Evolutionary conservation across 2,329 filamentous ascomycete genomes (phyloP), one percentile per base, ranked within the genome.

Genomic region (Cercospora sp.): DNA sequence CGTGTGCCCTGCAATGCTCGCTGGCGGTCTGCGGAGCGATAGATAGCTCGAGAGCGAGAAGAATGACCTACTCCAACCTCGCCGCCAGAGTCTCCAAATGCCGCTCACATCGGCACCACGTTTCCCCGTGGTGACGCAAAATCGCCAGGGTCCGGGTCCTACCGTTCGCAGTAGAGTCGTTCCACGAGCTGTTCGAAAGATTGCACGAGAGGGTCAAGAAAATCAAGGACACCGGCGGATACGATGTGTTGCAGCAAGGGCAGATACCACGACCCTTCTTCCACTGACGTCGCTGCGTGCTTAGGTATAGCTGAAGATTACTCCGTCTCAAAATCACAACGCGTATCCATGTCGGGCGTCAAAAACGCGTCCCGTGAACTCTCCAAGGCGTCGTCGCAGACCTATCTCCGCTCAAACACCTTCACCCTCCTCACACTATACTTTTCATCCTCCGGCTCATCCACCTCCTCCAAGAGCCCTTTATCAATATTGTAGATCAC

Each of bases 401-500:
- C 4, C 63, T 65, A 72, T 65, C 72, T 71, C 60, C 66, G 66
- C 75, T 75, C 73, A 60, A 75, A 77, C 16, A 69, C 68, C 45
- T 57, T 67, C 12, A 73, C 69, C 48, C 75, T 65, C 63, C 67
- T 70, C 42, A 64, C 53, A 2, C 53, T 66, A 9, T 59, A 60
- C 45, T 72, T 66, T 67, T 78, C 77, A 55, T 81, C 69, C 72
- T 78, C 77, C 9, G 66, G 60, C 16, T 58, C 66, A 39, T 59
- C 59, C 67, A 89, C 72, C 68, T 87, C 81, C 65, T 84, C 81
- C 73, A 89, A 79, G 58, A 83, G 77, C n/a, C 86, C 87, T 26
- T 78, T 83, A 4, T 77, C 84, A 67, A 89, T 83, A 74, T 95
- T 89, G 77, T 92, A 94, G 13, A 96, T 83, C 63, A 89, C 84